Percentiles rank a stretch among this genome's conserved stretches.
These are phyloP conservation scores for Fusarium tupiense DNA, from an alignment of 2,329 filamentous ascomycete species.

Conservation along the genomic window DNA sequence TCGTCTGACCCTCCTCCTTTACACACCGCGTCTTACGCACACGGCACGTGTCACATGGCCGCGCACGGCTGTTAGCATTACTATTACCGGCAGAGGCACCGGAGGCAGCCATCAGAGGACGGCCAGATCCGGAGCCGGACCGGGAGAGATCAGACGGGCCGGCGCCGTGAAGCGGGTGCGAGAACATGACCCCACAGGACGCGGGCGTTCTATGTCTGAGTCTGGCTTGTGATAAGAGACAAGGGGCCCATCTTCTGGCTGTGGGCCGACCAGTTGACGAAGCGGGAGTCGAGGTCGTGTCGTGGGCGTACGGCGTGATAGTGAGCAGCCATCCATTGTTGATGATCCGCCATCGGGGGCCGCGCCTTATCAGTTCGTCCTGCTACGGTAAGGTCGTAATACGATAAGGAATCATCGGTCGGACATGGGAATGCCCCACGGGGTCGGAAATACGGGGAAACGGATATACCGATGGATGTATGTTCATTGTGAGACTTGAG, in stretches of 20 bases:
- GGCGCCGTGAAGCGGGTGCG: slow-evolving; percentile 35
- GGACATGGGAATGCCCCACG: slow-evolving; percentile 27
- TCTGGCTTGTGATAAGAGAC: slow-evolving; percentile 40
- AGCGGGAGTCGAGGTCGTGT: slow-evolving; percentile 4
- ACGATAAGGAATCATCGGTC: slow-evolving; percentile 32
- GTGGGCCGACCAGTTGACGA: slow-evolving; percentile 25
- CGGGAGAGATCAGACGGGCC: slow-evolving; percentile 27
- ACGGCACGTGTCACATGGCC: slow-evolving; percentile 72
- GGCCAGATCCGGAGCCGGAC: slow-evolving; percentile 16
- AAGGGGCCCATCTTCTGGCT: slow-evolving; percentile 36
- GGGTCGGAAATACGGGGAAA: slow-evolving; percentile 40
- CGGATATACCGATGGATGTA: slow-evolving; percentile 23
- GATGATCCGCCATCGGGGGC: slow-evolving; percentile 15
- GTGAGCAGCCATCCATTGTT: background rate
- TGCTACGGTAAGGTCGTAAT: slow-evolving; percentile 4
- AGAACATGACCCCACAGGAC: slow-evolving; percentile 38
- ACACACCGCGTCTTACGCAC: slow-evolving; percentile 73
- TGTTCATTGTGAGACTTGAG: background rate
- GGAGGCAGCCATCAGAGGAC: slow-evolving; percentile 2
- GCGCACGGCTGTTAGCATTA: slow-evolving; percentile 37
- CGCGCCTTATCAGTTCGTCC: slow-evolving; percentile 18
- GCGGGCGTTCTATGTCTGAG: slow-evolving; percentile 18
- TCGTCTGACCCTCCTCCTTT: slow-evolving; percentile 65
- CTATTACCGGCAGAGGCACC: slow-evolving; percentile 8
- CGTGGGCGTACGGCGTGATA: slow-evolving; percentile 15